Conservation (phyloP, 1,284 basidiomycete species). For the Leccinum fallax region DNA sequence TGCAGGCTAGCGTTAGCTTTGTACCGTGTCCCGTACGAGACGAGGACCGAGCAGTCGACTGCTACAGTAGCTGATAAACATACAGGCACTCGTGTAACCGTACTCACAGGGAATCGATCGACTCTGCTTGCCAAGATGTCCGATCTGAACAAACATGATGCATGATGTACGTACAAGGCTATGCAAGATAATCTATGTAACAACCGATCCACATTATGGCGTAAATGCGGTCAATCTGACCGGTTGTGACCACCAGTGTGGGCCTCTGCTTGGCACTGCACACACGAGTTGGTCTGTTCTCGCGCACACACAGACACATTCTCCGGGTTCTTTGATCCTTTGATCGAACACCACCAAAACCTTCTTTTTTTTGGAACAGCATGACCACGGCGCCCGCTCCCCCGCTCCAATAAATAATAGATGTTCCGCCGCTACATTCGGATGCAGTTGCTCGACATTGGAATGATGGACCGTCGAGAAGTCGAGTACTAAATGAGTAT, state of each 20-base stretch:
- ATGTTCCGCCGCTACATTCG: background rate
- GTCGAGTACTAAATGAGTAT: background rate
- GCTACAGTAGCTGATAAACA: too few species aligned
- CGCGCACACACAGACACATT: background rate
- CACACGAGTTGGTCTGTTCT: background rate
- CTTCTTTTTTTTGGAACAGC: background rate
- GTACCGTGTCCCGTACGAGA: background rate
- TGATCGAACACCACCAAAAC: background rate
- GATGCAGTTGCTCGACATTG: background rate
- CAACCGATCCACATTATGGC: background rate
- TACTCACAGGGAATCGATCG: background rate
- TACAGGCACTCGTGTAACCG: too few species aligned
- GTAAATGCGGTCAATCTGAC: background rate
- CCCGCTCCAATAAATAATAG: background rate
- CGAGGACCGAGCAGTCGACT: background rate
- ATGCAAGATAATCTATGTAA: background rate
- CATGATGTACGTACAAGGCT: background rate
- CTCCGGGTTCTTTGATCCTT: background rate
- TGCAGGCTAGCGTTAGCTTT: background rate
- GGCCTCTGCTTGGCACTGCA: background rate
- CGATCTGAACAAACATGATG: background rate
- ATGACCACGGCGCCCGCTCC: background rate
- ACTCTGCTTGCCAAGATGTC: background rate
- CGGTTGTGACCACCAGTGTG: background rate
- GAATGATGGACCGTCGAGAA: background rate